These are phyloP conservation scores for Plasmodium gonderi DNA, from an alignment of 169 alveolate species.

Conservation along the genomic window DNA sequence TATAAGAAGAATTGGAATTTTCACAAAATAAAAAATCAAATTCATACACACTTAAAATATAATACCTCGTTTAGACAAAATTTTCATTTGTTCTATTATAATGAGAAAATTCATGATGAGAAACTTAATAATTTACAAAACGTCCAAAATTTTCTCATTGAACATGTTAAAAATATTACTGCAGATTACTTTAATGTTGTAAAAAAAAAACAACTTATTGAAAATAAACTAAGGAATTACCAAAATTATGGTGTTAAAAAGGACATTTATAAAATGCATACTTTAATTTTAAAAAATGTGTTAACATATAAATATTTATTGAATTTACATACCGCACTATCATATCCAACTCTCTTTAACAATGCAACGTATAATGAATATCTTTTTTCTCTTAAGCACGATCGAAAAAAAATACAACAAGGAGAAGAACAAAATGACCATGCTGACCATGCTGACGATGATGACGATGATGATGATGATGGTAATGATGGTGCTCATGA, in stretches of 20 bases:
- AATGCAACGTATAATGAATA: constrained; percentile 40
- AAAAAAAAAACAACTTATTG: constrained; percentile 24
- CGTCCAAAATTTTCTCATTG: neutral
- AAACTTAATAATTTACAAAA: constrained; percentile 5
- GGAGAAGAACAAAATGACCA: neutral
- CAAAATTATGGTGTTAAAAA: neutral
- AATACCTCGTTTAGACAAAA: neutral
- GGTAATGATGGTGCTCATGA: neutral
- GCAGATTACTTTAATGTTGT: constrained; percentile 7
- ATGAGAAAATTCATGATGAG: neutral
- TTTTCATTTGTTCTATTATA: neutral
- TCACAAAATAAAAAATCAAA: constrained; percentile 29
- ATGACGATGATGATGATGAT: neutral
- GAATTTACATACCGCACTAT: constrained; percentile 49
- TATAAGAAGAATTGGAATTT: constrained; percentile 35
- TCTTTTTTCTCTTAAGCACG: neutral
- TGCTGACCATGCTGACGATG: neutral
- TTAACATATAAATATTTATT: constrained; percentile 52
- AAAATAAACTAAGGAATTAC: constrained; percentile 47
- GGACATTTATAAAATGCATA: constrained; percentile 37
- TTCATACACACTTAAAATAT: constrained; percentile 20
- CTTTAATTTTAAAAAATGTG: constrained; percentile 30
- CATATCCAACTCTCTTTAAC: constrained; percentile 45
- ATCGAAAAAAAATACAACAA: neutral
- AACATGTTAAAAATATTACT: constrained; percentile 12